Base-by-base conservation (phyloP, 1,139 yeast genomes). In the Yamadazyma blattariae region DNA sequence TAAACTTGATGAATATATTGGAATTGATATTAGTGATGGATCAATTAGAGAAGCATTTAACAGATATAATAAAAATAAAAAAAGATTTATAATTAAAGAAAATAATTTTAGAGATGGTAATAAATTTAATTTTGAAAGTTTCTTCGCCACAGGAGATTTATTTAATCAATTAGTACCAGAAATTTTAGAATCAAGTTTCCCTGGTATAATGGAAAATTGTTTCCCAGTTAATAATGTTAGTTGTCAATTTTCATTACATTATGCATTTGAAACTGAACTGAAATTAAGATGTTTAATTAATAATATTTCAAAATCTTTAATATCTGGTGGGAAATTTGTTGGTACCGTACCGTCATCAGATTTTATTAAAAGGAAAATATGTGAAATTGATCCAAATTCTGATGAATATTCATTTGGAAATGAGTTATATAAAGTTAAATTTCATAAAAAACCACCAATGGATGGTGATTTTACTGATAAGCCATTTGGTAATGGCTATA, bases 301-400 rank as follows among this genome's bases (percentile, higher is more conserved):
- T 25, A 94, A 92, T 52, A 84, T 94, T 3, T 71, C 95, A 3
- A 71, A 79, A 41, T 81, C 92, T 0, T 69, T 92, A 40, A 76
- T 76, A 47, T 67, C 80, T 1, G 97, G 97, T 2, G 97, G 98
- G 0, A 69, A 71, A 36, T 90, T 94, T 51, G 75, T 92, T 40
- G 98, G 97, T 1, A 94, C 98, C 0, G 87, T 90, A 29, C 98
- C 98, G 1, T 88, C 92, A 36, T 81, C 95, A 3, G 97, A 89
- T 54, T 84, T 82, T 47, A 84, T 90, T 33, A 72, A 77, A 39
- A 75, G 77, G 47, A 82, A 83, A 52, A 74, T 70, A 31, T 56
- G 59, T 30, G 58, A 56, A 22, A 59, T 52, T 38, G 52, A 77
- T 33, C 57, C 56, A 22, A 64, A 62, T 12, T 80, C 74, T 13